Percentiles rank a stretch among this genome's conserved stretches.
phyloP scores from a whole-genome alignment of 495 filamentous ascomycete genomes.

The Neurospora sp. region DNA sequence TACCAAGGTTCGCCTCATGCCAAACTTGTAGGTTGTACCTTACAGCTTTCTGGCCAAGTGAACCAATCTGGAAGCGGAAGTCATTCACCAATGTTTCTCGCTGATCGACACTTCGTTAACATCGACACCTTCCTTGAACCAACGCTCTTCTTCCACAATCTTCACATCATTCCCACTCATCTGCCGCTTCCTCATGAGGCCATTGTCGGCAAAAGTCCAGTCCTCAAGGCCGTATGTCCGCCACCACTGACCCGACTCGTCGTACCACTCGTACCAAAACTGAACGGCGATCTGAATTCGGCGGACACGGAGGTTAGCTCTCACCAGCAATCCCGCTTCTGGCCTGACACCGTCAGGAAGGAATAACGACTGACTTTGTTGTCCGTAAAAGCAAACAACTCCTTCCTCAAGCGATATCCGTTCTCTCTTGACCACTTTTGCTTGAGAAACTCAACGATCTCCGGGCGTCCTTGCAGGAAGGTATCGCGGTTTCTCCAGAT shows the following conservation, averaged over 20 bases:
- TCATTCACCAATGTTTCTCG: conserved; percentile 62
- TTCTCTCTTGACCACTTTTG: conserved; percentile 70
- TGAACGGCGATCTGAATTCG: conserved; percentile 61
- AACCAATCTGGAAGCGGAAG: background rate
- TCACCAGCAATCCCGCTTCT: background rate
- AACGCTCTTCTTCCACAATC: conserved; percentile 52
- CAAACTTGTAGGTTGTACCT: background rate
- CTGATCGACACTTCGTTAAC: conserved; percentile 62
- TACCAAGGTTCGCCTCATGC: background rate
- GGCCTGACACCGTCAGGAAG: background rate
- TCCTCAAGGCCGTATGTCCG: conserved; percentile 85
- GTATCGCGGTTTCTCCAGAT: conserved; percentile 75
- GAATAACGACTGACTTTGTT: conserved; percentile 36
- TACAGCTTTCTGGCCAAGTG: background rate
- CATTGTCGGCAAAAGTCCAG: conserved; percentile 78
- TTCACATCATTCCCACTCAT: conserved; percentile 88
- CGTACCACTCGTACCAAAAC: conserved; percentile 88
- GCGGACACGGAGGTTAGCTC: background rate
- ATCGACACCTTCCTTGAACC: conserved; percentile 64
- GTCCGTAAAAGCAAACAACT: conserved; percentile 68
- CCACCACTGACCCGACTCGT: conserved; percentile 72
- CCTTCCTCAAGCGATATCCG: conserved; percentile 72
- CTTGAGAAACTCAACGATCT: conserved; percentile 61
- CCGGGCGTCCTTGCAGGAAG: conserved; percentile 60
- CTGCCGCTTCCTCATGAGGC: conserved; percentile 75